Evolutionary conservation across 164 flowering plant genomes (phyloP).

Genomic region (Magnolia kwangsiensis): DNA sequence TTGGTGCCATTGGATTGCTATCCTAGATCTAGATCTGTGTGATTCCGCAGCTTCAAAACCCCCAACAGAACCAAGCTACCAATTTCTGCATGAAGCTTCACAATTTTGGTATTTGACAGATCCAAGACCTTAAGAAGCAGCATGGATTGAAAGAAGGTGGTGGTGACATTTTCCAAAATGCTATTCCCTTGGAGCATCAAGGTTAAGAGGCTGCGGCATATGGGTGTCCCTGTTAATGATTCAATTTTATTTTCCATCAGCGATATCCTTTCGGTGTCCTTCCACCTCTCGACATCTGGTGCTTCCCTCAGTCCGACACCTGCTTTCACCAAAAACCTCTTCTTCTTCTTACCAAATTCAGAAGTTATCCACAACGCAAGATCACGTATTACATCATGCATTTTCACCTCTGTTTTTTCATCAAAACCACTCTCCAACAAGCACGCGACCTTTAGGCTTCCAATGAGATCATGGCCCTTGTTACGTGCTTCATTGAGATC

Average conservation of each 20-base stretch:
- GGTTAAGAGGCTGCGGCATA: constrained; percentile 20
- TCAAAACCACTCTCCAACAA: constrained; percentile 7
- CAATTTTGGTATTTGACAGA: constrained; percentile 11
- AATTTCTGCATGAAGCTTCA: constrained; percentile 8
- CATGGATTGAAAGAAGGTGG: constrained; percentile 12
- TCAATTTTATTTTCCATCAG: constrained; percentile 10
- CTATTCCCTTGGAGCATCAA: constrained; percentile 12
- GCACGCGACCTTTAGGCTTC: constrained; percentile 11
- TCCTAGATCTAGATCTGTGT: no score
- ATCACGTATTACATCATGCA: constrained; percentile 15
- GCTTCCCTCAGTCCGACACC: not conserved
- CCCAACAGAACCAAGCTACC: not conserved
- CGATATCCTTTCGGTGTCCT: constrained; percentile 11
- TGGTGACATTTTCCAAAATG: not conserved
- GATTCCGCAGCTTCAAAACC: no score
- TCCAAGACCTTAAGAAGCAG: constrained; percentile 12
- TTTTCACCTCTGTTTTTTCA: constrained; percentile 8
- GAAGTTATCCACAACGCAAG: constrained; percentile 17
- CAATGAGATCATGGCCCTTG: constrained; percentile 7
- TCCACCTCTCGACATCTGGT: constrained; percentile 16
- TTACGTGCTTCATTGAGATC: constrained; percentile 8
- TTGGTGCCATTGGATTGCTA: no score
- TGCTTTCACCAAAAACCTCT: constrained; percentile 3
- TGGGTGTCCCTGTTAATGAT: not conserved
- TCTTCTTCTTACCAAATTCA: not conserved